These are phyloP conservation scores for Ulvella scutata DNA, from an alignment of 139 green algal genomes.

Conservation along the genomic window DNA sequence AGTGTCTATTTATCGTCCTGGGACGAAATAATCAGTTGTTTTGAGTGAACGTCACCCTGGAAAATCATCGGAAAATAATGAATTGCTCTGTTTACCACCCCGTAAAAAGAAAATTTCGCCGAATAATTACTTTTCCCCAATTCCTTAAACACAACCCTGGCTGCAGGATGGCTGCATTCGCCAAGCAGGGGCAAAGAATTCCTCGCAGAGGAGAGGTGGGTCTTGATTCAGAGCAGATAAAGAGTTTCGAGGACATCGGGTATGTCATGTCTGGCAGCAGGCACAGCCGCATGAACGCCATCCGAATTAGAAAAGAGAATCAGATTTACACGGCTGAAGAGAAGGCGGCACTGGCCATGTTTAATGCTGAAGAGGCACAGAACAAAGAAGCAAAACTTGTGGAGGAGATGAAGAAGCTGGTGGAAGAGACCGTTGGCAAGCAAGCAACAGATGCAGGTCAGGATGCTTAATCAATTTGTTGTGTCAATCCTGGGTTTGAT, in stretches of 20 bases:
- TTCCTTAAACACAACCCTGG: too few relatives aligned
- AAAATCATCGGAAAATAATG: too few relatives aligned
- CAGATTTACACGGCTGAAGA: conserved; percentile 96
- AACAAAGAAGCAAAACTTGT: conserved; percentile 80
- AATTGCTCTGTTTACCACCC: not conserved
- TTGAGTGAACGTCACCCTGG: too few relatives aligned
- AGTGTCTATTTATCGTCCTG: too few relatives aligned
- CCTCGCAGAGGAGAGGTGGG: conserved; percentile 89
- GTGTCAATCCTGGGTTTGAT: too few relatives aligned
- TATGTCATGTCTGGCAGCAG: conserved; percentile 92
- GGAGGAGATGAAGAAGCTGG: conserved; percentile 67
- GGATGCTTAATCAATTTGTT: too few relatives aligned
- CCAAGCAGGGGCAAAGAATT: conserved; percentile 86
- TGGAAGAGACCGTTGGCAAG: conserved; percentile 40
- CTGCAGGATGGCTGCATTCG: conserved; percentile 77
- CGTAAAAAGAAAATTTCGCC: not conserved
- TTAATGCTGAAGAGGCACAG: conserved; percentile 97
- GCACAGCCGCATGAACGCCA: conserved; percentile 94
- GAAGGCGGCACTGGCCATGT: conserved; percentile 91
- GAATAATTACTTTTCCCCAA: too few relatives aligned
- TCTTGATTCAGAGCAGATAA: conserved; percentile 71
- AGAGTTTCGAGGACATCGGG: conserved; percentile 75
- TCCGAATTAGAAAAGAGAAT: conserved; percentile 91
- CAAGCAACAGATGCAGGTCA: too few relatives aligned
- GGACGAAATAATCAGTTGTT: too few relatives aligned